Percentiles rank a stretch among this genome's conserved stretches.
phyloP scores from a whole-genome alignment of 2,329 filamentous ascomycete genomes.

The Botrytis paeoniae region DNA sequence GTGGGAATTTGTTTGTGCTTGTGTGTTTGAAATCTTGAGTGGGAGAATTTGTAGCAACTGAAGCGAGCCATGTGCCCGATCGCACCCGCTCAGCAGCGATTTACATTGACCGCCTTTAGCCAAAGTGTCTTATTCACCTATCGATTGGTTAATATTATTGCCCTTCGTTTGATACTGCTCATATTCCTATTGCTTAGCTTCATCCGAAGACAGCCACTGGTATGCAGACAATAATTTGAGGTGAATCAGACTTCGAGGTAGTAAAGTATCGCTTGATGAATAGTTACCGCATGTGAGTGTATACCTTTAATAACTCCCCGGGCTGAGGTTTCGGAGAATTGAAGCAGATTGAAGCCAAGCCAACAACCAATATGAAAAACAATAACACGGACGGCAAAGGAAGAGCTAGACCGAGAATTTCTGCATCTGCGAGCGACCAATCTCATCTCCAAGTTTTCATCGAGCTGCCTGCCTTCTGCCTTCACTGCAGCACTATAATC shows the following conservation, averaged over 20 bases:
- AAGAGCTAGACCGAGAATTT: not conserved
- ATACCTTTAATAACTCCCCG: not conserved
- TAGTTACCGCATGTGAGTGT: not conserved
- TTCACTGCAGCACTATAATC: not conserved
- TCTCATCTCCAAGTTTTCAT: not conserved
- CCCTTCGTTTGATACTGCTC: not conserved
- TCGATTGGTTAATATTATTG: not conserved
- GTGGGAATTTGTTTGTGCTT: slow-evolving; percentile 6
- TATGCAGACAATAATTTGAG: not conserved
- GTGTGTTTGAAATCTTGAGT: not conserved
- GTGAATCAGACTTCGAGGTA: not conserved
- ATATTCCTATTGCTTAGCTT: not conserved
- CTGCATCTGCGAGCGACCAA: not conserved
- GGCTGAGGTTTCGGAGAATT: not conserved
- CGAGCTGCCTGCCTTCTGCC: not conserved
- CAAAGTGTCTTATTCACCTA: not conserved
- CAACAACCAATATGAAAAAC: not conserved
- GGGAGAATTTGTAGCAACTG: not conserved
- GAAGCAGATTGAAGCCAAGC: not conserved
- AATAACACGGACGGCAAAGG: not conserved
- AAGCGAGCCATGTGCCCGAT: not conserved
- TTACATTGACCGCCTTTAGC: not conserved
- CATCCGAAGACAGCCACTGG: not conserved
- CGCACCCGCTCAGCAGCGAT: not conserved
- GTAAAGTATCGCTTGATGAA: not conserved